A percentile compares a stretch with the other conserved stretches of the same genome.
Evolutionary conservation across 441 rosid species (phyloP).

Genomic region (Croton setiger): DNA sequence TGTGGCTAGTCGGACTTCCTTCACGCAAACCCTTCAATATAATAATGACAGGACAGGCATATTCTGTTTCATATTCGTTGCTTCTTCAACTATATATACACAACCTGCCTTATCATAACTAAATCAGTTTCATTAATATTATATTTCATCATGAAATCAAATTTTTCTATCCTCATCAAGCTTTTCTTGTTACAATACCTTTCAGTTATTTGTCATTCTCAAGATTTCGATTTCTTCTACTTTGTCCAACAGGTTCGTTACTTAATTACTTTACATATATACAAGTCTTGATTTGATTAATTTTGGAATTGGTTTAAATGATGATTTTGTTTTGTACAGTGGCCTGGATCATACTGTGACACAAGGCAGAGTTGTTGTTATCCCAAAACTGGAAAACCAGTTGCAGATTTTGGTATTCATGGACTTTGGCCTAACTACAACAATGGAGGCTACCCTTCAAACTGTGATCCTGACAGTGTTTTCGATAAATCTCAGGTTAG

Average conservation of each 20-base stretch:
- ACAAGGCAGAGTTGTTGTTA: slow-evolving; percentile 70
- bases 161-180: slow-evolving; percentile 21
- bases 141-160: slow-evolving; percentile 16
- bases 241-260: slow-evolving; percentile 17
- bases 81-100: background rate
- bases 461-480: slow-evolving; percentile 54
- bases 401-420: slow-evolving; percentile 80
- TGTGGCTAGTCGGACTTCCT: too few species aligned
- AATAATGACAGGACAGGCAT: too few species aligned
- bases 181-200: slow-evolving; percentile 42
- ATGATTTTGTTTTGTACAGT: background rate
- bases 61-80: too few species aligned
- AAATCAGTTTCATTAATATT: too few species aligned
- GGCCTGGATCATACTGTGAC: slow-evolving; percentile 83
- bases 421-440: slow-evolving; percentile 94
- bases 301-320: background rate
- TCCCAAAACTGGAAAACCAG: slow-evolving; percentile 81
- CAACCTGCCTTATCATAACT: background rate
- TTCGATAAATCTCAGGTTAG: slow-evolving; percentile 53
- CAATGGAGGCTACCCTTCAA: slow-evolving; percentile 66
- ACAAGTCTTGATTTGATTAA: too few species aligned
- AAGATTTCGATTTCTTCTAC: slow-evolving; percentile 67
- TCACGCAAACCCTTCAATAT: too few species aligned
- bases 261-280: too few species aligned
- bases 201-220: slow-evolving; percentile 33